Evolutionary conservation across 2,329 filamentous ascomycete species (phyloP), one percentile per base, ranked within the genome.

Genomic region (Sarocladiaceae sp.): DNA sequence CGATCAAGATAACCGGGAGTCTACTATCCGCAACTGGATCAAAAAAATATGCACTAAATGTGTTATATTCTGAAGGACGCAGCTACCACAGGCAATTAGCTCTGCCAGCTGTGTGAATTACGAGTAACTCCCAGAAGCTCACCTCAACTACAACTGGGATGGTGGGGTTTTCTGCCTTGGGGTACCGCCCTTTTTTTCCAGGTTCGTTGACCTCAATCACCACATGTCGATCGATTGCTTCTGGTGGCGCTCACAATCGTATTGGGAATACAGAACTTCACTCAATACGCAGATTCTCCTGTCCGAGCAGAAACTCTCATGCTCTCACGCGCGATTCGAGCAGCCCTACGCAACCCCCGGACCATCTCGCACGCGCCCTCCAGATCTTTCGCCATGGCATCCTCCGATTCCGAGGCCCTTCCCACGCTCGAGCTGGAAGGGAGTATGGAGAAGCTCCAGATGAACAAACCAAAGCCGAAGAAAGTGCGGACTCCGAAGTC

Each of bases 281-380:
- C 26, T 29, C 26, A 7, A 7, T 9, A 29, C 13, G 26, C 9
- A 9, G 7, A 29, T 29, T 29, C 26, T 29, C 6, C 9, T 29
- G 3, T 4, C 23, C 19, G 9, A 16, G 19, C 21, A 41, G 18
- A 19, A 5, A 26, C 23, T 3, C 18, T 18, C 26, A 43, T 43
- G 40, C 40, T 43, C 15, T 31, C 16, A 27, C 33, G 26, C 18
- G 24, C 21, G 21, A n/a, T 16, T 19, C 44, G 34, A 29, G 23
- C 21, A 46, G 21, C 46, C 52, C 34, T 47, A 50, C 9, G 52
- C 26, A 27, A 5, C 37, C 37, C 21, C 29, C 37, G 23, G 29
- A 6, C 37, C 23, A 41, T 41, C 37, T 20, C 23, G 15, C 37
- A 24, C 26, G 15, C 20, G n/a, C 6, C 19, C 37, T 4, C 37